Conservation (phyloP, 179 eudicot genomes). For the Beta macrorhiza region DNA sequence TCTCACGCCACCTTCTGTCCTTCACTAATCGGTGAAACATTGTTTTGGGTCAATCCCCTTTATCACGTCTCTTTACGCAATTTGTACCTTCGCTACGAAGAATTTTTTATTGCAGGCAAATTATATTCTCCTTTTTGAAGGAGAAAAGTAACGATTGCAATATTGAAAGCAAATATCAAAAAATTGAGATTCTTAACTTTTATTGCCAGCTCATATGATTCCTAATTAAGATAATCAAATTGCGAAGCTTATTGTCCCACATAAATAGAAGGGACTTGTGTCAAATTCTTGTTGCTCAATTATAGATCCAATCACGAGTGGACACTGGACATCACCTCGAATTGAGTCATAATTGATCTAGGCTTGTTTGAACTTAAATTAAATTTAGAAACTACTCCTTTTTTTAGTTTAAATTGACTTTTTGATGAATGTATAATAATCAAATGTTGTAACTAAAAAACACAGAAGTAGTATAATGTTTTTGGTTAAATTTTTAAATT, state of each 20-base stretch:
- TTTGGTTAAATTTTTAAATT: no score
- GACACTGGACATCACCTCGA: neutral
- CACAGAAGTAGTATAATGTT: no score
- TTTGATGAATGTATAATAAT: no score
- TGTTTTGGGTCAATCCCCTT: no score
- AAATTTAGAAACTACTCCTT: no score
- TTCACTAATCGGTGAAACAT: no score
- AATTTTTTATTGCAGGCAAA: neutral
- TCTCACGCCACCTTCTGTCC: neutral
- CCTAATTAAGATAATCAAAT: neutral
- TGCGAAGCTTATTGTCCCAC: neutral
- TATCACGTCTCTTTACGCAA: no score
- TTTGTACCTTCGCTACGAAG: neutral
- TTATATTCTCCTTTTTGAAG: neutral
- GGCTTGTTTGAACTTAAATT: neutral
- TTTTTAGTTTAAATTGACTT: no score
- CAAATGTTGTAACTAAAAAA: no score
- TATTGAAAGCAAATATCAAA: neutral
- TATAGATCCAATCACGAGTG: neutral
- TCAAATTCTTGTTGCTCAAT: neutral
- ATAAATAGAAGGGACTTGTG: neutral
- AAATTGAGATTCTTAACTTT: neutral
- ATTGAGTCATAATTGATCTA: neutral
- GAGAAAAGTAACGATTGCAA: neutral
- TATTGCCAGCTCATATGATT: neutral